Percentiles rank a stretch among this genome's conserved stretches.
phyloP scores from a whole-genome alignment of 495 filamentous ascomycete genomes.

The Staphylotrichum tortipilum region DNA sequence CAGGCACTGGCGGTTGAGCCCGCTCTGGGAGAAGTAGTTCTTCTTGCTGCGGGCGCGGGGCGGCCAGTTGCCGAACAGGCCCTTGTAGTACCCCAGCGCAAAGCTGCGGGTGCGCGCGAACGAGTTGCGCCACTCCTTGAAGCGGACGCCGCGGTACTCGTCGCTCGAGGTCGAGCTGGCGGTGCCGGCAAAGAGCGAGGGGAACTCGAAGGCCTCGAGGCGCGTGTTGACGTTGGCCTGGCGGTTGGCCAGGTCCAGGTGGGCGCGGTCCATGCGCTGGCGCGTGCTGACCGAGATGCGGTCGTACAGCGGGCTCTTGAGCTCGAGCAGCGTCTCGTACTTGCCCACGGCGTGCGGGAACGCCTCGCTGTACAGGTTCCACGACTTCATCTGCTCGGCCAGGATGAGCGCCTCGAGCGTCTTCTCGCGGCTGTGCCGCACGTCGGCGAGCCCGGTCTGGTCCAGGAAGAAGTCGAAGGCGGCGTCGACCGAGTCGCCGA shows the following conservation, averaged over 20 bases:
- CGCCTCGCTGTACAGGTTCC: slow-evolving; percentile 76
- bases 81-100: slow-evolving; percentile 68
- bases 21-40: slow-evolving; percentile 75
- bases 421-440: slow-evolving; percentile 75
- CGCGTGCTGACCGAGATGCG: slow-evolving; percentile 62
- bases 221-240: slow-evolving; percentile 56
- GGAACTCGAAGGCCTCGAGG: slow-evolving; percentile 78
- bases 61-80: slow-evolving; percentile 85
- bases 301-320: slow-evolving; percentile 58
- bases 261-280: slow-evolving; percentile 70
- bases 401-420: slow-evolving; percentile 83
- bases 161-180: slow-evolving; percentile 65
- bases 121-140: slow-evolving; percentile 68
- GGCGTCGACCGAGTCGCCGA: slow-evolving; percentile 63
- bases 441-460: slow-evolving; percentile 67
- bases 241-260: slow-evolving; percentile 66
- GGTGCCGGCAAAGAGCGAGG: slow-evolving; percentile 79
- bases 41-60: slow-evolving; percentile 88
- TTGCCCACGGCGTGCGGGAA: slow-evolving; percentile 92
- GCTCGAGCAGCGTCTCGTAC: slow-evolving; percentile 60
- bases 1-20: slow-evolving; percentile 76
- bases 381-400: slow-evolving; percentile 75
- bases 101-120: slow-evolving; percentile 69
- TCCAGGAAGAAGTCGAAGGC: slow-evolving; percentile 72
- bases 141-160: slow-evolving; percentile 70